Base-by-base conservation (phyloP, 2,329 filamentous ascomycete species). In the Cladosporium sp. region DNA sequence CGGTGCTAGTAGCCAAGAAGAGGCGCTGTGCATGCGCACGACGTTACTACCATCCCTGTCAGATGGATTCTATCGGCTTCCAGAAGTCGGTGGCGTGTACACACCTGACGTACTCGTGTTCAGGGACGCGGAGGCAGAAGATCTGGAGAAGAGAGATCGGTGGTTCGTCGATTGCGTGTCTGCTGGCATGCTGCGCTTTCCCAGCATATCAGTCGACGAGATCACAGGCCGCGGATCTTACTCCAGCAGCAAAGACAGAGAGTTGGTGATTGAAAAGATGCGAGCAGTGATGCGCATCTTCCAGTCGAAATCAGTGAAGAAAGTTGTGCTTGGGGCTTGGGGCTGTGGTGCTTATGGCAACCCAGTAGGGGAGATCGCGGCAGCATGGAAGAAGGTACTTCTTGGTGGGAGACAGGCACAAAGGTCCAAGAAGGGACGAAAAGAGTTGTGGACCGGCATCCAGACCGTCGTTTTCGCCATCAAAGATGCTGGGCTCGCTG, bases 321-420 rank as follows among this genome's bases (percentile, higher is more conserved):
- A 77, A 65, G 68, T 88, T 0, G 83, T 89, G 0, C 76, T 89
- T 0, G 87, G 86, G 0, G 86, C 86, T 0, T 88, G 86, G 85
- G 86, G 87, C 0, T 88, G 86, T 67, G 86, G 86, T 2, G 86
- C 85, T 0, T 87, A 88, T 65, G 85, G 85, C 0, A 88, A 89
- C 66, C 86, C 86, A 0, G 81, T 86, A 0, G 74, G 73, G 0
- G 85, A 88, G 73, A 75, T 88, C 29, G 85, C 86, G 16, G 73
- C 76, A 10, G 81, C 82, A 0, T 89, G 86, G 81, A 78, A 76
- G 68, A 79, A 74, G 62, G 77, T 77, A 4, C 67, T 76, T 35
- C 71, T 68, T 8, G 74, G 73, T 40, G 67, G 69, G 31, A 67
- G 69, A 21, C 70, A 73, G 23, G 72, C 68, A 31, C 67, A 69